Base-by-base conservation (phyloP, 164 flowering plant genomes). In the Nelumbo lutea region DNA sequence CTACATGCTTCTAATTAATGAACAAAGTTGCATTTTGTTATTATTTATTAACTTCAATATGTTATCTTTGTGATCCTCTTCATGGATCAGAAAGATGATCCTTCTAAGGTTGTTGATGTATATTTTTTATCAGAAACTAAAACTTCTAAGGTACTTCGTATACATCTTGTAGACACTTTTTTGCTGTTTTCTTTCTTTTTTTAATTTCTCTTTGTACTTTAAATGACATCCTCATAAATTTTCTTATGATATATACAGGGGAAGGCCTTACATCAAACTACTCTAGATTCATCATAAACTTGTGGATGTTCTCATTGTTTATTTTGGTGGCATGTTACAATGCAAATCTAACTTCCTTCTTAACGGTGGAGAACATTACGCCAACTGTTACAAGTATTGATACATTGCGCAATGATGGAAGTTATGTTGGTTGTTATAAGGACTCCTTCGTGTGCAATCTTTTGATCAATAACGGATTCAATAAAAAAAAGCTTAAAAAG, bases 391-490 rank as follows among this genome's bases (percentile, higher is more conserved):
- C 57, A 6, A 15, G 42, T 3, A 14, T 70, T 4, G 42, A 64
- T 0, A 57, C 63, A 1, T 50, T 62, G n/a, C 41, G 42, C 9
- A 53, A 42, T 50, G 63, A 70, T 52, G 61, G 66, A 6, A 59
- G 62, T 15, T 41, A 13, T 15, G 43, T 70, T 62, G 72, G 72
- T 5, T 70, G 52, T 42, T 67, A 64, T 10, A 63, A 56, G 1
- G 51, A 46, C 2, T 70, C 73, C 6, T 64, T 64, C 47, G 73
- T 63, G 52, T 7, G 2, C 2, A 72, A 39, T 13, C 42, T 73
- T n/a, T 13, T 53, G 2, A 53, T 2, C n/a, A 9, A 11, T 13
- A 9, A 1, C 2, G 57, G 57, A 9, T 53, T 53, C 14, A 4
- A 53, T 53, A 3, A 10, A 53, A 11, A 14, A 53, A 53, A 15